Base-by-base conservation (phyloP, 1,139 yeast genomes). In the Candida sanyaensis region DNA sequence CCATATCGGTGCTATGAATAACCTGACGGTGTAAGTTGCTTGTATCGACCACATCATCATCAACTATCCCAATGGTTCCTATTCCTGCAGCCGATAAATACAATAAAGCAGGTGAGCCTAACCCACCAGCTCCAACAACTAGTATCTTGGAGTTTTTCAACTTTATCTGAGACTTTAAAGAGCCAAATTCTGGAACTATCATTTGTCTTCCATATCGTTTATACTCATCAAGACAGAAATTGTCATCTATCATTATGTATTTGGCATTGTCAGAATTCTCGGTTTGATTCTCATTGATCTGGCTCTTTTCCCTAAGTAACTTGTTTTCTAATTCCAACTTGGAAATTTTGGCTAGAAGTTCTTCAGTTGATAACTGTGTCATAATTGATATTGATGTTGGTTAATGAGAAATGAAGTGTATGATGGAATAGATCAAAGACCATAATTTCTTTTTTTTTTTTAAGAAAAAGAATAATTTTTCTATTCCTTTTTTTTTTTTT, bases 121-220 rank as follows among this genome's bases (percentile, higher is more conserved):
- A 74, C 0, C 99, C 99, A 10, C 99, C 99, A 0, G 97, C 97
- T 1, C 99, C 99, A 7, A 95, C 77, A 0, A 95, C 93, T 30
- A 93, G 67, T 0, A 91, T 78, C 42, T 72, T 78, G 1, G 93
- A 53, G 0, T 64, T 55, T 56, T 84, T 84, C 43, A 95, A 68
- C 42, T 66, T 70, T 4, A 76, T 51, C 62, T 95, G 99, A 9
- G 82, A 75, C 1, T 59, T 47, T 29, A 70, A 55, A 8, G 84
- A 64, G 0, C 92, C 91, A 53, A 87, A 71, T 48, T 80, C 84
- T 0, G 96, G 95, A 1, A 93, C 97, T 34, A 92, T 84, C 92
- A 95, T 86, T 63, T 95, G 99, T 49, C 99, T 78, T 2, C 99
- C 99, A 65, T 95, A 95, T 24, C 97, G 71, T 32, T 67, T 66